Evolutionary conservation across 176 grass and related monocot genomes (phyloP).

Genomic region (Guadua angustifolia): DNA sequence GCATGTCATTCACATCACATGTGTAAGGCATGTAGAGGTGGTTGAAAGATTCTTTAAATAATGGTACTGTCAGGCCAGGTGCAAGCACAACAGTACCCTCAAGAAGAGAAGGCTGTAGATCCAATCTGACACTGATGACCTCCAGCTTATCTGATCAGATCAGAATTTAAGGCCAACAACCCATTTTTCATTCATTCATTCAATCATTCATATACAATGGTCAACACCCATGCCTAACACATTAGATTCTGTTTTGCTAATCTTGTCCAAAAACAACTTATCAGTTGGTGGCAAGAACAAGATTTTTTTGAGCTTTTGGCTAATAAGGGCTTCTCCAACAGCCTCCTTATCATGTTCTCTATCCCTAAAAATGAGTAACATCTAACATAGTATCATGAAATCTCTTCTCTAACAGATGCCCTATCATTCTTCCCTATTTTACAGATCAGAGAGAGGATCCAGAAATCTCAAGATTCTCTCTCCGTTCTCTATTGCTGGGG

Average conservation of each 20-base stretch:
- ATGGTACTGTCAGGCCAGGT: background rate
- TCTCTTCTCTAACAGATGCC: no score
- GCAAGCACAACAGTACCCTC: background rate
- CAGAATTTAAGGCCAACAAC: background rate
- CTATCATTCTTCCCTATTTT: no score
- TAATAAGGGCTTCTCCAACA: background rate
- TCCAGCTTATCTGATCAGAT: background rate
- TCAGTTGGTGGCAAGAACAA: background rate
- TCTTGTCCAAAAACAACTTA: background rate
- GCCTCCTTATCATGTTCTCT: no score
- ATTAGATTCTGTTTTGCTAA: slow-evolving; percentile 22
- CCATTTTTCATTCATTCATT: background rate
- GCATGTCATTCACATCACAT: background rate
- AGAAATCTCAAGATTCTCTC: no score
- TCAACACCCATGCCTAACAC: slow-evolving; percentile 7
- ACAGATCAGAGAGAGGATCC: no score
- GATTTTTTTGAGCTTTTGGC: background rate
- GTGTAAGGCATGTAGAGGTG: background rate
- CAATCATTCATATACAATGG: background rate
- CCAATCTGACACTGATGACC: background rate
- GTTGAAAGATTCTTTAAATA: background rate
- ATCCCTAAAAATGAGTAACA: no score
- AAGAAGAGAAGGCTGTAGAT: background rate
- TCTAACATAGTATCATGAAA: no score
- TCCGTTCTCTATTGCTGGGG: no score